Percentiles rank a stretch among this genome's conserved stretches.
Conservation (phyloP, 192 early-diverging fungal genomes). For the Jimgerdemannia flammicorona region DNA sequence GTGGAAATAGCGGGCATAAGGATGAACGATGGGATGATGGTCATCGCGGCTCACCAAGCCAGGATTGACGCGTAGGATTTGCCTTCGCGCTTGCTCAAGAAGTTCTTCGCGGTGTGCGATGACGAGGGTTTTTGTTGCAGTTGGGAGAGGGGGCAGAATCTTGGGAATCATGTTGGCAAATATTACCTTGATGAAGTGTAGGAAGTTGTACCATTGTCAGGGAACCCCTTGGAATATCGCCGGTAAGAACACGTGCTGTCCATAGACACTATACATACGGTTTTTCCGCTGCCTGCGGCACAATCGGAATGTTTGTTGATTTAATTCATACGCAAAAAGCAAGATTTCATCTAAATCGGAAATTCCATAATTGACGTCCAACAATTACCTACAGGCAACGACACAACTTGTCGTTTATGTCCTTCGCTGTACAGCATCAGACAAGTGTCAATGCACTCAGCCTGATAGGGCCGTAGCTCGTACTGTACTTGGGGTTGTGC, state of each 20-base stretch:
- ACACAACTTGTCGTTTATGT: slow-evolving; percentile 70
- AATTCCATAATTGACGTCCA: slow-evolving; percentile 3
- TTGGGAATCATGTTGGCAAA: slow-evolving; percentile 77
- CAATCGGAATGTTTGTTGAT: no score
- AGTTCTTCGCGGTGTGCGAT: slow-evolving; percentile 91
- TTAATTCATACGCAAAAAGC: not conserved
- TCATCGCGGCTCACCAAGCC: slow-evolving; percentile 38
- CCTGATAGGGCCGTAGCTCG: slow-evolving; percentile 75
- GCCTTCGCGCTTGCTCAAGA: slow-evolving; percentile 69
- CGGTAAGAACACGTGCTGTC: not conserved
- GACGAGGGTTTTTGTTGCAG: slow-evolving; percentile 74
- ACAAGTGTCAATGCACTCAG: slow-evolving; percentile 75
- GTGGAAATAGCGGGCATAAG: not conserved
- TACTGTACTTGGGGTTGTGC: not conserved
- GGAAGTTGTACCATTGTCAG: not conserved
- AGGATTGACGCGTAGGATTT: slow-evolving; percentile 61
- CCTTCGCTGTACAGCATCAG: slow-evolving; percentile 53
- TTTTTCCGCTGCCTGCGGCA: slow-evolving; percentile 81
- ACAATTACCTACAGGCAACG: slow-evolving; percentile 57
- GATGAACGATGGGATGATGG: not conserved
- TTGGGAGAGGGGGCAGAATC: slow-evolving; percentile 53
- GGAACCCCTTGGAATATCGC: not conserved
- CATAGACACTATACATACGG: slow-evolving; percentile 41
- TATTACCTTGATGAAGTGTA: slow-evolving; percentile 47
- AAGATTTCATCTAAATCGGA: not conserved